Base-by-base conservation (phyloP, 768 basidiomycete genomes). In the Boletus rubropictus region DNA sequence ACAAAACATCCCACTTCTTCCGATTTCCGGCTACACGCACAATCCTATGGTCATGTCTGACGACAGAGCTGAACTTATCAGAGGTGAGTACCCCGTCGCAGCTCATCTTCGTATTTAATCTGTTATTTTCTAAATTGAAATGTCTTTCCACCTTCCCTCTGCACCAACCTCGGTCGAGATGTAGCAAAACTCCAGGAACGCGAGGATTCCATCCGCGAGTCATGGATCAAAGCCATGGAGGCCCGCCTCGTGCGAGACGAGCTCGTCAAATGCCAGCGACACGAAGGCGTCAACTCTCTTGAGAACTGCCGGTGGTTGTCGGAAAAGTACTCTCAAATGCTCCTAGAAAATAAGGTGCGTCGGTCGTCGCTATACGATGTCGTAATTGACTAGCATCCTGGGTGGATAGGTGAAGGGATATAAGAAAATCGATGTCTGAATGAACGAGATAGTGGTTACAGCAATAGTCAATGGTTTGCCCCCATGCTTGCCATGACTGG, bases 211-310 rank as follows among this genome's bases (percentile, higher is more conserved):
- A 73, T 97, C 61, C 82, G 88, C 42, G 93, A 97, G 71, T 88
- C 89, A 42, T 98, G 94, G 94, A 79, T 96, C 27, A 85, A 83
- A 56, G 84, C 89, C 18, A 95, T 97, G 92, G 93, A 96, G 67
- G 81, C 82, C 27, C 82, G 88, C 39, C 74, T 98, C 49, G 90
- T 96, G 39, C 82, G 82, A 51, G 86, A 89, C 48, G 89, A 94
- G 66, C 79, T 98, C 45, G 76, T 80, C 48, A 92, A 89, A 68
- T 98, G 94, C 72, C 89, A 93, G 60, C 77, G 79, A 57, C 76
- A 78, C 7, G 94, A 98, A 72, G 92, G 94, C 27, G 88, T 93
- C 32, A 96, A 97, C 69, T 82, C 89, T 60, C 81, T 89, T 51
- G 86, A 93, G 68, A 86, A 82, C 58, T 97, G 94, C 71, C 82